Base-by-base conservation (phyloP, 768 basidiomycete species). In the Dioszegia hungarica region DNA sequence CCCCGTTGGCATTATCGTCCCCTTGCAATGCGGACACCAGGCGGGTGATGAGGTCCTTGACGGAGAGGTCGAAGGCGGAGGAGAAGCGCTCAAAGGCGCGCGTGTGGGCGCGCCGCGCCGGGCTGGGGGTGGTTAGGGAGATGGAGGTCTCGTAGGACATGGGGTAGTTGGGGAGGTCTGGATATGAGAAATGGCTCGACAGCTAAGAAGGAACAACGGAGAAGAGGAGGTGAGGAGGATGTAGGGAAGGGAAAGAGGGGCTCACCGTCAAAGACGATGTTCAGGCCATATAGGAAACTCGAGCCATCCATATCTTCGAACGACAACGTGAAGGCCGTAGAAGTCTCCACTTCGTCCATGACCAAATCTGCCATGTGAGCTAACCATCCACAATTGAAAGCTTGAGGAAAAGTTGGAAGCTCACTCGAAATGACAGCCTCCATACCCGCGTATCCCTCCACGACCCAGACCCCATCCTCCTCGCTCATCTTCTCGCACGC, bases 361-460 rank as follows among this genome's bases (percentile, higher is more conserved):
- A 31, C 33, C 31, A 64, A 28, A n/a, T 33, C 60, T 62, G 19
- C 19, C 8, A 40, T n/a, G 15, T 14, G 12, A 15, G 11, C 27
- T 22, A 17, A 15, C 20, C 10, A 33, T 15, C 27, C 27, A 10
- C 33, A 2, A 22, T n/a, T n/a, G 37, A 12, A 25, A 8, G 19
- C 31, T 6, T 17, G 22, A 44, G 12, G 22, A n/a, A n/a, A n/a
- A n/a, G n/a, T n/a, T n/a, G 14, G 25, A 12, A 20, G 48, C 62
- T 55, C 25, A 63, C 66, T 37, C 20, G 36, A 29, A 0, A 67
- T 45, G 3, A 27, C 51, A 12, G 50, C 62, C 20, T 48, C 22
- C 60, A 68, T 62, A n/a, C 66, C 66, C 3, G 50, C 66, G 46
- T 63, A 68, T 5, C 66, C 66, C 33, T 64, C 57, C 17, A 68